A percentile compares a stretch with the other conserved stretches of the same genome.
These are phyloP conservation scores for Prunus campanulata DNA, from an alignment of 306 rosid genomes.

Conservation along the genomic window DNA sequence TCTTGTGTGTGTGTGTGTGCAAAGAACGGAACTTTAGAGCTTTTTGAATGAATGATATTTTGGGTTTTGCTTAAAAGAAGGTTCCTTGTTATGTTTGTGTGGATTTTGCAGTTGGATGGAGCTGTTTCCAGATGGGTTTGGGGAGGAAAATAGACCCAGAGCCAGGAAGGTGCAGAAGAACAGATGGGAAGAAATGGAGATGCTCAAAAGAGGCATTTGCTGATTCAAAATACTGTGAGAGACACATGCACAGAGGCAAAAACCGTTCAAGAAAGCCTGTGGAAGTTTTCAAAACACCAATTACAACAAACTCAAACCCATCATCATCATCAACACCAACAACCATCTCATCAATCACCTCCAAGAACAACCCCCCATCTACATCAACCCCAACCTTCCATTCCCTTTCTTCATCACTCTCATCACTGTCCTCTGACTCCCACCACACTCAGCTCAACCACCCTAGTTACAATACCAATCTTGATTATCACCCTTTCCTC, in stretches of 20 bases:
- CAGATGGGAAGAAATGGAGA: slow-evolving; percentile 98
- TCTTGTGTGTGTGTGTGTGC: background rate
- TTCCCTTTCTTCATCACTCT: slow-evolving; percentile 23
- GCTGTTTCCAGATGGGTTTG: slow-evolving; percentile 79
- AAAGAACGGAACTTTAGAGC: background rate
- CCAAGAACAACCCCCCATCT: slow-evolving; percentile 33
- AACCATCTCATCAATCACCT: slow-evolving; percentile 47
- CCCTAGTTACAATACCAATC: slow-evolving; percentile 21
- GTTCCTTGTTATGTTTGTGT: background rate
- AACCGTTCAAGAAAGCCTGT: slow-evolving; percentile 99
- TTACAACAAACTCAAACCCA: slow-evolving; percentile 19
- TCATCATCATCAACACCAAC: slow-evolving; percentile 27
- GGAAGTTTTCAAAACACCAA: slow-evolving; percentile 63
- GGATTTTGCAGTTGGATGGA: slow-evolving; percentile 83
- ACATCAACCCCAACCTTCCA: slow-evolving; percentile 39
- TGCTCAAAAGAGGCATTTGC: slow-evolving; percentile 93
- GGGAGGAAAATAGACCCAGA: slow-evolving; percentile 97
- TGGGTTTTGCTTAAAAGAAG: background rate
- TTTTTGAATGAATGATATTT: background rate
- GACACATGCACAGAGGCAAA: slow-evolving; percentile 99
- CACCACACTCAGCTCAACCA: too few relatives aligned
- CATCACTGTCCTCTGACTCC: slow-evolving; percentile 30
- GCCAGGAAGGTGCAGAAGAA: slow-evolving; percentile 97
- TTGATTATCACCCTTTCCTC: slow-evolving; percentile 36
- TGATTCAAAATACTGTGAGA: slow-evolving; percentile 95